Evolutionary conservation across 1,284 basidiomycete species (phyloP).

Genomic region (Apiotrichum gamsii): DNA sequence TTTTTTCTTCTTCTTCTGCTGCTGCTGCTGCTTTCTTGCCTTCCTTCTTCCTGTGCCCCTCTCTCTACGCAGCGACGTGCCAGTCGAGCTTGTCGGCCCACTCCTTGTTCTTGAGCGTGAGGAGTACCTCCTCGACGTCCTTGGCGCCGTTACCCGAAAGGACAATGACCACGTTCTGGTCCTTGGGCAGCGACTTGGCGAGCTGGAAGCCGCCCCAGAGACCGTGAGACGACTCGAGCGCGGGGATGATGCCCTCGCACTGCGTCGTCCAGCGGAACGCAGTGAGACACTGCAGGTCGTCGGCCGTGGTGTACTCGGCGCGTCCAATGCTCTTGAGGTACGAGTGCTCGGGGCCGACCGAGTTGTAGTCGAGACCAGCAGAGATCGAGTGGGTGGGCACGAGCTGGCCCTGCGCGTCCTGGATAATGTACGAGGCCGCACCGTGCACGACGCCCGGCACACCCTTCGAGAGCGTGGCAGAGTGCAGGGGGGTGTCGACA

Average conservation of each 20-base stretch:
- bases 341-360: constrained; percentile 93
- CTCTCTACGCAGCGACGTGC: constrained; percentile 55
- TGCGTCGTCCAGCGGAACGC: constrained; percentile 90
- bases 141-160: constrained; percentile 44
- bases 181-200: constrained; percentile 77
- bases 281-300: constrained; percentile 84
- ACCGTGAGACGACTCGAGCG: constrained; percentile 92
- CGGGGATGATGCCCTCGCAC: constrained; percentile 94
- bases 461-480: constrained; percentile 85
- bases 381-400: constrained; percentile 95
- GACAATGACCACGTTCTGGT: constrained; percentile 75
- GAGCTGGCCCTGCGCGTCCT: constrained; percentile 83
- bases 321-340: constrained; percentile 91
- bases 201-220: constrained; percentile 84
- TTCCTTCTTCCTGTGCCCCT: too few species aligned
- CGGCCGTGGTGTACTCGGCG: constrained; percentile 88
- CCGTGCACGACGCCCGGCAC: constrained; percentile 94
- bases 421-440: constrained; percentile 85
- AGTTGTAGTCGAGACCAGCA: constrained; percentile 57
- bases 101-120: constrained; percentile 51
- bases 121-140: constrained; percentile 43
- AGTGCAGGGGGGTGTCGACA: constrained; percentile 77
- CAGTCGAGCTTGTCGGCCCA: constrained; percentile 87
- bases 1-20: too few species aligned
- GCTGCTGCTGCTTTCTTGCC: too few species aligned